Conservation (phyloP, 257 asterid genomes). For the Przewalskia tangutica region DNA sequence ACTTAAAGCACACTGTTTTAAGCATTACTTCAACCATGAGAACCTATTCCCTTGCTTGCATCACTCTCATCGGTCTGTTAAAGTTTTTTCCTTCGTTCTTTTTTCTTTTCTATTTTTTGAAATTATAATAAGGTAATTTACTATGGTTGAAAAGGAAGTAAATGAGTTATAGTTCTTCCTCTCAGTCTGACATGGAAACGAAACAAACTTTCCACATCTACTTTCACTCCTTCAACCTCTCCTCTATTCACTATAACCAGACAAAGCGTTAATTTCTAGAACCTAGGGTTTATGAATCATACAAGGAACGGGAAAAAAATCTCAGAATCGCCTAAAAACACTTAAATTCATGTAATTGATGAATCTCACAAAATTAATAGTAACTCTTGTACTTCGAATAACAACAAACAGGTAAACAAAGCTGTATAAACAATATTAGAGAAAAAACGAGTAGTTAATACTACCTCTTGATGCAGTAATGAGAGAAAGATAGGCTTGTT, state of each 20-base stretch:
- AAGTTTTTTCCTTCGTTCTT: background rate
- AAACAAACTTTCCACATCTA: background rate
- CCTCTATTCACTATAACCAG: background rate
- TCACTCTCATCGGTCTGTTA: background rate
- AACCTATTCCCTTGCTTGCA: background rate
- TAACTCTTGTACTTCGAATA: background rate
- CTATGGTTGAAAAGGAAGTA: background rate
- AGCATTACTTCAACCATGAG: background rate
- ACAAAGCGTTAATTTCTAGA: background rate
- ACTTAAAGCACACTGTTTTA: background rate
- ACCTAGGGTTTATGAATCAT: background rate
- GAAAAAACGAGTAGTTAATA: background rate
- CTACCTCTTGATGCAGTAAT: constrained; percentile 74
- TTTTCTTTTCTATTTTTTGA: too few relatives aligned
- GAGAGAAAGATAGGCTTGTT: constrained; percentile 67
- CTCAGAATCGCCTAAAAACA: background rate
- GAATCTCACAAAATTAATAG: background rate
- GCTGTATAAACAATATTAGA: background rate
- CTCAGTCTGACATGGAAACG: background rate
- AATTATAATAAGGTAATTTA: background rate
- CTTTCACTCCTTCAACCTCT: background rate
- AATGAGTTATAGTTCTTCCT: background rate
- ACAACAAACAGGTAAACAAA: background rate
- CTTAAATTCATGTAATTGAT: background rate
- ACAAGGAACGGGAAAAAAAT: background rate